phyloP scores from a whole-genome alignment of 2,329 filamentous ascomycete species.

The Xylaria sp. region DNA sequence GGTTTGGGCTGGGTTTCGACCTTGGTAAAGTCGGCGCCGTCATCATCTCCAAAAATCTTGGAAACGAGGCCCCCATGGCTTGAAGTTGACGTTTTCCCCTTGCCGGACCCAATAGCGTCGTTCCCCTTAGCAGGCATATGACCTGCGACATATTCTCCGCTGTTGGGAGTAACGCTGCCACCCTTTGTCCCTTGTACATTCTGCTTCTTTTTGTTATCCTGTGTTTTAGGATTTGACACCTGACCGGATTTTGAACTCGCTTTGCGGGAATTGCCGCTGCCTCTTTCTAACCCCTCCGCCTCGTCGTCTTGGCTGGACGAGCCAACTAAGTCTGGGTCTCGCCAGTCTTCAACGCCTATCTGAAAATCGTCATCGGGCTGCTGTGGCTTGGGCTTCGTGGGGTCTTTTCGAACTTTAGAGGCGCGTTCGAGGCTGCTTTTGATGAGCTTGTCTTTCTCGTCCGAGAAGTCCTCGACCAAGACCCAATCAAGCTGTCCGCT shows the following conservation, averaged over 20 bases:
- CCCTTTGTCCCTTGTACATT: constrained; percentile 53
- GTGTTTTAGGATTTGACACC: constrained; percentile 13
- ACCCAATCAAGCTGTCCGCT: constrained; percentile 78
- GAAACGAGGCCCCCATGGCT: constrained; percentile 45
- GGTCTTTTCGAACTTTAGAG: constrained; percentile 34
- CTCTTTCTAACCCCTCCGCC: constrained; percentile 19
- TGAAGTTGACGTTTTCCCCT: constrained; percentile 30
- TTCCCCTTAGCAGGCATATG: constrained; percentile 37
- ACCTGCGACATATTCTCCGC: constrained; percentile 66
- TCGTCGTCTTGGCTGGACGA: constrained; percentile 34
- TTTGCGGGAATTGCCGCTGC: constrained; percentile 36
- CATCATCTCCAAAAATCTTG: constrained; percentile 54
- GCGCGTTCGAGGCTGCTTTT: constrained; percentile 47
- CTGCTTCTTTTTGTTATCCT: constrained; percentile 33
- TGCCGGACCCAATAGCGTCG: constrained; percentile 32
- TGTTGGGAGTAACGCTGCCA: constrained; percentile 71
- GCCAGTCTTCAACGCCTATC: constrained; percentile 86
- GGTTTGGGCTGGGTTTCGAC: constrained; percentile 37
- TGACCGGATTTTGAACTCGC: constrained; percentile 25
- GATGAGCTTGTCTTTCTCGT: constrained; percentile 50
- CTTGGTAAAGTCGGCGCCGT: constrained; percentile 37
- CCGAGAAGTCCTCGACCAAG: constrained; percentile 66
- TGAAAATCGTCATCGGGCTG: constrained; percentile 64
- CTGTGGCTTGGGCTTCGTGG: constrained; percentile 24
- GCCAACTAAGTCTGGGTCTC: constrained; percentile 73